Percentiles rank a stretch among this genome's conserved stretches.
phyloP scores from a whole-genome alignment of 1,284 basidiomycete species.

The Gymnopus androsaceus region DNA sequence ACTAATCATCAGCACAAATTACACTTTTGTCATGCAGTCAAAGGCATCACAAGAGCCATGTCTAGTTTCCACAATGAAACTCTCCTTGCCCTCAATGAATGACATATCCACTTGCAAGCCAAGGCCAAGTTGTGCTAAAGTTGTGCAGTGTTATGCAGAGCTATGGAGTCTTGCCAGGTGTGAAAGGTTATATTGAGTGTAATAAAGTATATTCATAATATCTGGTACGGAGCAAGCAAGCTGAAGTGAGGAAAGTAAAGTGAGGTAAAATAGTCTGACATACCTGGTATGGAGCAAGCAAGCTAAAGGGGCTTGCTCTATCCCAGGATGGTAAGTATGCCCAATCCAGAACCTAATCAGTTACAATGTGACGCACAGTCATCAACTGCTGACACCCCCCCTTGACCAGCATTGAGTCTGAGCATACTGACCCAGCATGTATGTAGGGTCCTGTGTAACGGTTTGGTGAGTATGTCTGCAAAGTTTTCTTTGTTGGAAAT shows the following conservation, averaged over 20 bases:
- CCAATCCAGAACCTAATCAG: not conserved
- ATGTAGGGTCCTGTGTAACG: not conserved
- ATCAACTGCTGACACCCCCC: no score
- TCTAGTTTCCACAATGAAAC: no score
- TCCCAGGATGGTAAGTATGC: not conserved
- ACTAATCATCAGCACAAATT: no score
- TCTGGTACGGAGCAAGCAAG: not conserved
- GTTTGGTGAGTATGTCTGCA: constrained; percentile 20
- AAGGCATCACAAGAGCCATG: no score
- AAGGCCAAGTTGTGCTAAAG: no score
- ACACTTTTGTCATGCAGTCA: no score
- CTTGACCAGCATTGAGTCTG: not conserved
- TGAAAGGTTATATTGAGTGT: not conserved
- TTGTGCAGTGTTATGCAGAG: no score
- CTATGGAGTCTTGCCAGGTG: no score
- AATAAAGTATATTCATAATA: not conserved
- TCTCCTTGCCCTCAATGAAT: no score
- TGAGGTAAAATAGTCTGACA: not conserved
- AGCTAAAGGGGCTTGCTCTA: not conserved
- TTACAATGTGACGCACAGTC: not conserved
- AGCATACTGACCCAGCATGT: not conserved
- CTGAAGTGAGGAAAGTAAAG: not conserved
- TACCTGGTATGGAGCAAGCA: not conserved
- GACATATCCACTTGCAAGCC: no score
- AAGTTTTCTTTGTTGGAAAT: constrained; percentile 17